These are phyloP conservation scores for Fusarium burgessii DNA, from an alignment of 2,329 filamentous ascomycete genomes.

Conservation along the genomic window DNA sequence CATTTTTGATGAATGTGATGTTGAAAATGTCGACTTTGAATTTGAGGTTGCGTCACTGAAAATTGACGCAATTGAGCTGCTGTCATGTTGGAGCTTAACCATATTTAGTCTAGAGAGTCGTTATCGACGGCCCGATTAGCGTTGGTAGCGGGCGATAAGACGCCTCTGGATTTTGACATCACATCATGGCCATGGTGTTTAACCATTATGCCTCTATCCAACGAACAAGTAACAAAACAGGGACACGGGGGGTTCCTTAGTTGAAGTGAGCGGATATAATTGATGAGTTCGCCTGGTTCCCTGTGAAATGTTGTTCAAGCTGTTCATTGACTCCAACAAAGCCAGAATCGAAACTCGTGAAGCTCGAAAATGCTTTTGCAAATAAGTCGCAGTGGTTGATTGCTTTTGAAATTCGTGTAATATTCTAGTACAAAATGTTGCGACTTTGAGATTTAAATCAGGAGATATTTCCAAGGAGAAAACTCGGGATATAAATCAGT, in stretches of 20 bases:
- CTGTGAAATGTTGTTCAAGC: neutral
- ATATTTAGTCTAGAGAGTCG: neutral
- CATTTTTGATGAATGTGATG: slow-evolving; percentile 16
- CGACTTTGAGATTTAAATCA: accelerated
- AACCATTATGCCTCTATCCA: neutral
- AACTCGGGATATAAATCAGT: neutral
- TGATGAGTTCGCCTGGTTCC: accelerated
- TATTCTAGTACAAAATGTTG: neutral
- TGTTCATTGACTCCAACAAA: neutral
- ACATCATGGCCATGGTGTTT: slow-evolving; percentile 8
- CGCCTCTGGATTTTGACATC: neutral
- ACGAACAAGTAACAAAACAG: too few species aligned
- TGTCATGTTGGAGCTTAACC: neutral
- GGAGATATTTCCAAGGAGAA: neutral
- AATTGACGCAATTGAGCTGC: slow-evolving; percentile 35
- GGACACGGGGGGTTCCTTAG: accelerated
- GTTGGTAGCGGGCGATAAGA: slow-evolving; percentile 11
- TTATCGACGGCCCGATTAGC: slow-evolving; percentile 20
- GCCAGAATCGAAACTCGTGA: neutral
- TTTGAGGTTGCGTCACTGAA: slow-evolving; percentile 20
- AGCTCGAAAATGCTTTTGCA: too few species aligned
- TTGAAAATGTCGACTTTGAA: neutral
- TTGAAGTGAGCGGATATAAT: accelerated
- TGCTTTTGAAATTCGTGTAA: accelerated
- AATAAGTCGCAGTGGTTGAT: accelerated